These are phyloP conservation scores for Debaryomycetaceae sp. DNA, from an alignment of 1,139 yeast genomes.

Conservation along the genomic window DNA sequence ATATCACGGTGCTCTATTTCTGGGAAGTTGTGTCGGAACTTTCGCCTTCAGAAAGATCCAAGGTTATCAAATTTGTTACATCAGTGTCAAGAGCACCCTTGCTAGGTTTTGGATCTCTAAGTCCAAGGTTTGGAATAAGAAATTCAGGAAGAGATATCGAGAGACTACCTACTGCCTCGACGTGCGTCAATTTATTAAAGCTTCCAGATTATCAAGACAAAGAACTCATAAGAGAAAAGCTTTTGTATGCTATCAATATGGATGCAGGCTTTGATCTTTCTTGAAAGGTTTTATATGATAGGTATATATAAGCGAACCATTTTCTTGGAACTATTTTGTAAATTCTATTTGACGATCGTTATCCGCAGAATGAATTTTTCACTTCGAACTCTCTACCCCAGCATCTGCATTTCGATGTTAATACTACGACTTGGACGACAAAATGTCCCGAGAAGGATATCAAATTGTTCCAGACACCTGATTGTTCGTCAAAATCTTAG, in stretches of 20 bases:
- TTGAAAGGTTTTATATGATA: conserved; percentile 12
- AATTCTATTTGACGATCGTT: background rate
- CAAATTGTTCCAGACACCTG: background rate
- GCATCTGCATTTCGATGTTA: background rate
- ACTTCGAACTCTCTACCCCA: background rate
- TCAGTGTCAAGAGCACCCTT: conserved; percentile 91
- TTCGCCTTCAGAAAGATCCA: conserved; percentile 54
- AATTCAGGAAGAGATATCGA: conserved; percentile 54
- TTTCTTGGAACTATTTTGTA: background rate
- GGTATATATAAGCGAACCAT: background rate
- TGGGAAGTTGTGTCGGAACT: conserved; percentile 79
- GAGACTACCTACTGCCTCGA: conserved; percentile 85
- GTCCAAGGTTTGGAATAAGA: conserved; percentile 79
- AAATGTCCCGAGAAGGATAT: background rate
- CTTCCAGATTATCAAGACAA: conserved; percentile 78
- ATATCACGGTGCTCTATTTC: conserved; percentile 55
- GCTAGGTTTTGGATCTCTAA: conserved; percentile 72
- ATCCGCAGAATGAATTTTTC: no score
- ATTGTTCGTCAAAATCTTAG: background rate
- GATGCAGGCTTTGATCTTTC: conserved; percentile 87
- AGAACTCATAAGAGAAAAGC: conserved; percentile 52
- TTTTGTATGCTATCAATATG: conserved; percentile 72
- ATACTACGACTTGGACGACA: background rate
- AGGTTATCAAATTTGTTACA: conserved; percentile 80
- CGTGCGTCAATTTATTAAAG: conserved; percentile 85